A percentile compares a stretch with the other conserved stretches of the same genome.
phyloP scores from a whole-genome alignment of 106 monocot genomes.

The Agapanthus africanus region DNA sequence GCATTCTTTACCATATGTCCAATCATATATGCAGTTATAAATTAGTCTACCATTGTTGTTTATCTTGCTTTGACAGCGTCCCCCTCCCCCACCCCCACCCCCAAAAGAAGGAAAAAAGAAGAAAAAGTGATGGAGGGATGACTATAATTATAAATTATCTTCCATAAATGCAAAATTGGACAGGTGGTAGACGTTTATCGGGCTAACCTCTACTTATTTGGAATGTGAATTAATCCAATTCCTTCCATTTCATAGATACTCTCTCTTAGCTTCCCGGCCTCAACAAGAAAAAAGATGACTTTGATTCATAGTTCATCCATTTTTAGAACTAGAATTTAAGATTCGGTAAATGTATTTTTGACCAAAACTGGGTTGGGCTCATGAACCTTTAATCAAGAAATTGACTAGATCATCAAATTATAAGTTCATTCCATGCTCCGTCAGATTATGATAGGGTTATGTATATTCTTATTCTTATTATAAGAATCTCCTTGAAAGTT shows the following conservation, averaged over 20 bases:
- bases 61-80: too few relatives aligned
- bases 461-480: too few relatives aligned
- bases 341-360: neutral
- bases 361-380: neutral
- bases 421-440: neutral
- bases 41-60: too few relatives aligned
- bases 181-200: too few relatives aligned
- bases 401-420: neutral
- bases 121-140: too few relatives aligned
- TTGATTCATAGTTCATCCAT: neutral
- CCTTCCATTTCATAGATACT: neutral
- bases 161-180: too few relatives aligned
- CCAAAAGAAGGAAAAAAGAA: too few relatives aligned
- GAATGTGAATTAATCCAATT: neutral
- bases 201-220: neutral
- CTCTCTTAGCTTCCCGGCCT: neutral
- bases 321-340: neutral
- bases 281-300: too few relatives aligned
- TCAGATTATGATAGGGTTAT: neutral
- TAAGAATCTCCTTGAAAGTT: neutral
- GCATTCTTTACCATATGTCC: neutral
- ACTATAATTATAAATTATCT: too few relatives aligned
- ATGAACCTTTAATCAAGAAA: neutral
- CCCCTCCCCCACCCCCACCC: too few relatives aligned
- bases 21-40: neutral